A percentile compares a stretch with the other conserved stretches of the same genome.
Conservation (phyloP, 2,329 filamentous ascomycete genomes). For the Fusarium metavorans region DNA sequence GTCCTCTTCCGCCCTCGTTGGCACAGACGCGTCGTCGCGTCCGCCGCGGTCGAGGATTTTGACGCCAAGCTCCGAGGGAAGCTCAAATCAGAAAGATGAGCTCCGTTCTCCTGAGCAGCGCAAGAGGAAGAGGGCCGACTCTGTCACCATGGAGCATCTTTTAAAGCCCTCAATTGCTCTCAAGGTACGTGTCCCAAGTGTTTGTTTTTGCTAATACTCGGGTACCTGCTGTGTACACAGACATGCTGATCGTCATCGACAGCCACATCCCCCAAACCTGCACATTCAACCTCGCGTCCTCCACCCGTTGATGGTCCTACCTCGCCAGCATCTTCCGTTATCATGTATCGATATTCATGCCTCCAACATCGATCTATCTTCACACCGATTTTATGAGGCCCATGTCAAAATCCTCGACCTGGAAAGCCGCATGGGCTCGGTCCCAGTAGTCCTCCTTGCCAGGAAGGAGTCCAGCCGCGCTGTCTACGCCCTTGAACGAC, state of each 20-base stretch:
- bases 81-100: conserved; percentile 52
- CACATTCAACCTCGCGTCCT: conserved; percentile 66
- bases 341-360: conserved; percentile 69
- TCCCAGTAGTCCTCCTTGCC: conserved; percentile 70
- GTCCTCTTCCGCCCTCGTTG: conserved; percentile 50
- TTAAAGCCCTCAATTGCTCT: conserved; percentile 64
- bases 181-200: conserved; percentile 55
- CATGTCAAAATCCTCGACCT: conserved; percentile 73
- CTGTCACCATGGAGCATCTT: conserved; percentile 62
- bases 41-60: conserved; percentile 55
- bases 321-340: conserved; percentile 70
- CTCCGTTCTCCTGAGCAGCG: conserved; percentile 43
- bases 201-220: neutral
- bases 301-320: conserved; percentile 71
- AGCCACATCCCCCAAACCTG: conserved; percentile 69
- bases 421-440: conserved; percentile 68
- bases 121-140: conserved; percentile 53
- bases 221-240: neutral
- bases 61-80: conserved; percentile 55
- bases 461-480: conserved; percentile 66
- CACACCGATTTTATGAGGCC: conserved; percentile 70
- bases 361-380: conserved; percentile 62
- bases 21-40: conserved; percentile 66
- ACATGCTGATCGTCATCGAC: conserved; percentile 12
- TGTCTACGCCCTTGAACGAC: conserved; percentile 74